phyloP scores from a whole-genome alignment of 2,329 filamentous ascomycete genomes.

The Trichoderma afroharzianum region DNA sequence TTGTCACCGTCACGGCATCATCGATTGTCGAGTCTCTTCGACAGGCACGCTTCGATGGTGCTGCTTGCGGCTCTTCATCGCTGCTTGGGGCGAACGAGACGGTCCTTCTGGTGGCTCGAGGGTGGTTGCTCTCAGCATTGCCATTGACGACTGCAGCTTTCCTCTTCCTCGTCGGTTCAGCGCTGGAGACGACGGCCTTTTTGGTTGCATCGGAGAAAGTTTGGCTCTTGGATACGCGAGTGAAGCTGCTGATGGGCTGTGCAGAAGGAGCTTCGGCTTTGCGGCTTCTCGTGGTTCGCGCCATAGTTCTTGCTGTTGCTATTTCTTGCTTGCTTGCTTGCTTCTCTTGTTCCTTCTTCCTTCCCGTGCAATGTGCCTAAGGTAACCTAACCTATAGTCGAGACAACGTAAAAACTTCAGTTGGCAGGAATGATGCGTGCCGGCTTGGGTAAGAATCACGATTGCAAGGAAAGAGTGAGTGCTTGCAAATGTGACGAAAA shows the following conservation, averaged over 20 bases:
- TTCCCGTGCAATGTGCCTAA: background rate
- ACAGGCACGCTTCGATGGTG: conserved; percentile 29
- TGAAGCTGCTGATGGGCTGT: conserved; percentile 42
- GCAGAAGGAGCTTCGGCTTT: conserved; percentile 19
- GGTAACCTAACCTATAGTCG: conserved; percentile 12
- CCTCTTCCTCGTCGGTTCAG: conserved; percentile 35
- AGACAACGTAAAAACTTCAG: background rate
- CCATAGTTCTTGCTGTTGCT: conserved; percentile 9
- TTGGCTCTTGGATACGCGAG: conserved; percentile 45
- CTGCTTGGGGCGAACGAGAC: conserved; percentile 35
- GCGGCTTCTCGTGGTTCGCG: conserved; percentile 20
- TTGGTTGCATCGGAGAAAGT: conserved; percentile 31
- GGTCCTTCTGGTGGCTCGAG: conserved; percentile 26
- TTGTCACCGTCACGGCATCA: background rate
- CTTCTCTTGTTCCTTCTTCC: background rate
- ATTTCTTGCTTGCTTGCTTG: background rate
- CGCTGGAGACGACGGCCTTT: conserved; percentile 28
- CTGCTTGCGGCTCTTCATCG: conserved; percentile 26
- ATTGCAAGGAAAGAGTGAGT: background rate
- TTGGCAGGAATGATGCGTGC: background rate
- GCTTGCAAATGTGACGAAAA: background rate
- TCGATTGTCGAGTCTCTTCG: conserved; percentile 24
- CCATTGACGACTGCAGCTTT: conserved; percentile 32
- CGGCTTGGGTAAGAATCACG: background rate
- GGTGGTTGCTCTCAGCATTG: conserved; percentile 26